A percentile compares a stretch with the other conserved stretches of the same genome.
These are phyloP conservation scores for Phytophthora sp. DNA, from an alignment of 352 stramenopile genomes.

Conservation along the genomic window DNA sequence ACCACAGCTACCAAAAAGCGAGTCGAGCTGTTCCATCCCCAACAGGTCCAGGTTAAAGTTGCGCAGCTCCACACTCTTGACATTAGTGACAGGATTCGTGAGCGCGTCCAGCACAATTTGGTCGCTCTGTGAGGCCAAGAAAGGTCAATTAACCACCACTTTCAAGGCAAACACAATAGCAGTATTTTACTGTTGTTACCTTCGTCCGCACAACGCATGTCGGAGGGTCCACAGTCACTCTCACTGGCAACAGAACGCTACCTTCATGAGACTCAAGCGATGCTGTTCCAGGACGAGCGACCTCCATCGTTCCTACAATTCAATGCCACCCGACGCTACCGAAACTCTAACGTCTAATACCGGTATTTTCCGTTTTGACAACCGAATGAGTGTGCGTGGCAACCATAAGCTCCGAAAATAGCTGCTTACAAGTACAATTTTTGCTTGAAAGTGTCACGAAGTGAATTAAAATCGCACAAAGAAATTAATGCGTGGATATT, in stretches of 20 bases:
- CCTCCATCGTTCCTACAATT: constrained; percentile 15
- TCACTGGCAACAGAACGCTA: background rate
- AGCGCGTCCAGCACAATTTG: constrained; percentile 35
- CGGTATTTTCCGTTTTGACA: no score
- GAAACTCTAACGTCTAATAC: constrained; percentile 23
- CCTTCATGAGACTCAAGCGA: constrained; percentile 2
- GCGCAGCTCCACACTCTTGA: constrained; percentile 40
- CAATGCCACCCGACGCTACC: background rate
- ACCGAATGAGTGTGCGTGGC: constrained; percentile 10
- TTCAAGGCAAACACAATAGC: background rate
- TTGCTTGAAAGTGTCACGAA: background rate
- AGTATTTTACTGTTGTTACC: no score
- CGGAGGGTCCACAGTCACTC: background rate
- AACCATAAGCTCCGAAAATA: background rate
- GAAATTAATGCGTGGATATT: no score
- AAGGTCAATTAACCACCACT: background rate
- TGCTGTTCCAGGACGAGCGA: background rate
- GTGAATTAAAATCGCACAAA: background rate
- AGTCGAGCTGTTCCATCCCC: constrained; percentile 29
- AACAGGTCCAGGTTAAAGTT: constrained; percentile 39
- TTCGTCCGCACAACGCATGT: constrained; percentile 35
- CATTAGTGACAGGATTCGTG: constrained; percentile 8
- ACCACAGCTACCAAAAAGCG: constrained; percentile 37
- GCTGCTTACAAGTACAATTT: background rate
- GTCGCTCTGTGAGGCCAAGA: constrained; percentile 10